Evolutionary conservation across 108 stramenopile genomes (phyloP), one percentile per base, ranked within the genome.

Genomic region (Fragilaria radians): DNA sequence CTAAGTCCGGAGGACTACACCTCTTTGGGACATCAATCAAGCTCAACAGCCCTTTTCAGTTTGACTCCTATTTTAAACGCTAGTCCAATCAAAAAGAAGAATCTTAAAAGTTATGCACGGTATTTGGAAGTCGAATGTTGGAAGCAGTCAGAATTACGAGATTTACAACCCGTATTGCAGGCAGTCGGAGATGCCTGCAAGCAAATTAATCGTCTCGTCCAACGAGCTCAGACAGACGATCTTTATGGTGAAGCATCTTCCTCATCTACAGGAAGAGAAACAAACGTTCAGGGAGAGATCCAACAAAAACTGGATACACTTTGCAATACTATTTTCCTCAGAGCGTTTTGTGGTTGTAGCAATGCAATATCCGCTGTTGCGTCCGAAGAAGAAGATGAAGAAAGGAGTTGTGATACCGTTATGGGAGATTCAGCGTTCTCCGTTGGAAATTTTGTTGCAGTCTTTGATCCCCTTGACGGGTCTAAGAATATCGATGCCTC

Each of bases 391-490:
- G 85, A 90, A 57, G 81, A 87, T 67, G 73, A 80, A 42, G 78
- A 87, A 5, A 57, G 87, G 32, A 77, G 70, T 24, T 94, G 93
- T 56, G 70, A 72, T 17, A 82, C 82, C 62, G 84, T 94, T 25
- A 91, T 94, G 89, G 86, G 79, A 3, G 83, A 81, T 59, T 69
- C 73, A n/a, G 81, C 77, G 9, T 81, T 87, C 73, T 71, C 77
- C 9, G 52, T 70, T 23, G 93, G 89, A 26, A 81, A 97, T 54
- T 99, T 91, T 71, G 88, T 95, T 53, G 97, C 97, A 23, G 97
- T 95, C n/a, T 99, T 99, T 72, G 99, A 99, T 76, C 99, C 99
- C 3, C 71, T 77, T 29, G 91, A 92, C 61, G 91, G 91, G 46
- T 81, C 79, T 29, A 91, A 93, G 59, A 99, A 99, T 61, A 97